phyloP scores from a whole-genome alignment of 768 basidiomycete genomes.

The Pleurotus salmoneostramineus region DNA sequence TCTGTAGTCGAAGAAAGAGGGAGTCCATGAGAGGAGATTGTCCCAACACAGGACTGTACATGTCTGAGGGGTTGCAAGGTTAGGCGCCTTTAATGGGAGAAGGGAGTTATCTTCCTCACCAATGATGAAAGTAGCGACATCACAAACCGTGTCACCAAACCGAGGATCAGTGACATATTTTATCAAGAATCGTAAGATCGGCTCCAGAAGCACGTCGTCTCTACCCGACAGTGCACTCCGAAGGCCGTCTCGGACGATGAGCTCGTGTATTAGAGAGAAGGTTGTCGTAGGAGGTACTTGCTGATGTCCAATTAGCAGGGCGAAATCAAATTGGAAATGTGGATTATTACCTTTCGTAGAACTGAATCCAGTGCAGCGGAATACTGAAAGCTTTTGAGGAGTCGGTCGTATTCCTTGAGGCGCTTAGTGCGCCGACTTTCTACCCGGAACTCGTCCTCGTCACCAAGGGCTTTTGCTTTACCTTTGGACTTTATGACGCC shows the following conservation, averaged over 20 bases:
- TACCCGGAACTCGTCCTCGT: conserved; percentile 74
- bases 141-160: conserved; percentile 86
- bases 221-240: conserved; percentile 82
- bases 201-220: conserved; percentile 91
- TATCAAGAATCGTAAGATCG: conserved; percentile 80
- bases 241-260: conserved; percentile 89
- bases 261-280: conserved; percentile 90
- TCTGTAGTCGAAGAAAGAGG: conserved; percentile 74
- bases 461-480: conserved; percentile 48
- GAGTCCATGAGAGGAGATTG: conserved; percentile 92
- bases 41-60: conserved; percentile 90
- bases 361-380: conserved; percentile 92
- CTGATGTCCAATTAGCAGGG: conserved; percentile 31
- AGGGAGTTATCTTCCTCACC: conserved; percentile 46
- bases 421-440: conserved; percentile 67
- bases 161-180: conserved; percentile 87
- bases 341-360: conserved; percentile 64
- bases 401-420: conserved; percentile 83
- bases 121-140: conserved; percentile 75
- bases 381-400: conserved; percentile 92
- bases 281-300: conserved; percentile 79
- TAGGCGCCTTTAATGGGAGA: conserved; percentile 7
- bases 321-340: not conserved
- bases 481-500: conserved; percentile 46
- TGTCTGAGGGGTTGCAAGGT: conserved; percentile 47